Evolutionary conservation across 164 flowering plant genomes (phyloP), one percentile per base, ranked within the genome.

Genomic region (Magnolia changhungtana): DNA sequence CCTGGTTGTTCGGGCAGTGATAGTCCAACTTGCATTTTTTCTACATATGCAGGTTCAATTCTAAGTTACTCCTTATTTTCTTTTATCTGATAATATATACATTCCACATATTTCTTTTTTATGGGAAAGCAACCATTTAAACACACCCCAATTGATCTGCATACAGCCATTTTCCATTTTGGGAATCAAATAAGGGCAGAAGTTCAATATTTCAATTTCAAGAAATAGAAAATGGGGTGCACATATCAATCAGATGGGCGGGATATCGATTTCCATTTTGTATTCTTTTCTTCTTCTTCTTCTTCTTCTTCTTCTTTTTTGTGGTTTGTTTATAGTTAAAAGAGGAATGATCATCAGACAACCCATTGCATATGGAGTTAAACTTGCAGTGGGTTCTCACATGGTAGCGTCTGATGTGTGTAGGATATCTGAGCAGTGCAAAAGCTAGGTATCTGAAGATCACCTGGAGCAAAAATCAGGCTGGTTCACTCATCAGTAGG

Each of bases 11-110:
- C 89, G 99, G 49, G 99, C 99, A 29, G 90, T 93, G 77, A 87
- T 92, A 76, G 99, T 95, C 73, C 98, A 95, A 79, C 87, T 95
- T 80, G 97, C 97, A 18, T 95, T 95, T 82, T 95, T 82, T 84
- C 84, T 91, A 59, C 99, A 95, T 76, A 83, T 93, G 70, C 98
- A 95, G 96, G 99, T 92, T 16, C 24, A 67, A 75, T 71, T 72
- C 45, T 37, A 37, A 37, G 45, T 37, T 3, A 37, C 70, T 69
- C 24, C 68, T 59, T 78, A 21, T 67, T 55, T 55, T 65, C 19
- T 49, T 20, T 55, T 20, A 20, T 65, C 29, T n/a, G 11, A 11
- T 65, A 23, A 21, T 21, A 8, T 23, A 14, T 65, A 65, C 10
- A 3, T 55, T 10, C 18, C 61, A 11, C 61, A 11, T 55, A 55